Evolutionary conservation across 176 grass and related monocot genomes (phyloP).

Genomic region (Stipa capillata): DNA sequence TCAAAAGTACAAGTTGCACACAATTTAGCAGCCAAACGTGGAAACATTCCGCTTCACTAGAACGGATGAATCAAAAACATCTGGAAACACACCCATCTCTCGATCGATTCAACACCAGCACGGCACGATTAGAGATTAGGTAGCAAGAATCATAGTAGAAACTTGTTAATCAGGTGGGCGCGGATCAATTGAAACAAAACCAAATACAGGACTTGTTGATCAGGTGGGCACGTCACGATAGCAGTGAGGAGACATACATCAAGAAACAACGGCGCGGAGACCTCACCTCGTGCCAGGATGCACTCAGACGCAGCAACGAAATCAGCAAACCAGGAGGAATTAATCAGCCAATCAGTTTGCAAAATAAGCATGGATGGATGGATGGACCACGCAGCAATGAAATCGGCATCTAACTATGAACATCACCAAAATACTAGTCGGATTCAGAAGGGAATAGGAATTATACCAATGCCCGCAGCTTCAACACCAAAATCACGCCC

Average conservation of each 20-base stretch:
- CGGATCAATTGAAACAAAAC: neutral
- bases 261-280: neutral
- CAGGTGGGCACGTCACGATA: neutral
- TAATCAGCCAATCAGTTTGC: no score
- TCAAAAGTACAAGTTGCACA: neutral
- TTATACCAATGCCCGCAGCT: no score
- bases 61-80: neutral
- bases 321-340: no score
- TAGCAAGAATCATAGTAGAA: no score
- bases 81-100: neutral
- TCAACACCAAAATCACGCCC: no score
- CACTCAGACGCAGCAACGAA: no score
- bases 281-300: constrained; percentile 87
- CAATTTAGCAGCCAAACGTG: neutral
- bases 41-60: neutral
- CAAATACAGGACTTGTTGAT: neutral
- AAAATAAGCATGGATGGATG: no score
- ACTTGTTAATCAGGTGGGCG: no score
- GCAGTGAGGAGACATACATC: neutral
- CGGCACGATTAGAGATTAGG: neutral
- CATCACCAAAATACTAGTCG: no score
- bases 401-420: no score
- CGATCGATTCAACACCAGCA: neutral
- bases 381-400: no score
- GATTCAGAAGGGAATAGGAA: no score